Percentiles rank a stretch among this genome's conserved stretches.
These are phyloP conservation scores for Geranomyces variabilis DNA, from an alignment of 192 early-diverging fungal species.

Conservation along the genomic window DNA sequence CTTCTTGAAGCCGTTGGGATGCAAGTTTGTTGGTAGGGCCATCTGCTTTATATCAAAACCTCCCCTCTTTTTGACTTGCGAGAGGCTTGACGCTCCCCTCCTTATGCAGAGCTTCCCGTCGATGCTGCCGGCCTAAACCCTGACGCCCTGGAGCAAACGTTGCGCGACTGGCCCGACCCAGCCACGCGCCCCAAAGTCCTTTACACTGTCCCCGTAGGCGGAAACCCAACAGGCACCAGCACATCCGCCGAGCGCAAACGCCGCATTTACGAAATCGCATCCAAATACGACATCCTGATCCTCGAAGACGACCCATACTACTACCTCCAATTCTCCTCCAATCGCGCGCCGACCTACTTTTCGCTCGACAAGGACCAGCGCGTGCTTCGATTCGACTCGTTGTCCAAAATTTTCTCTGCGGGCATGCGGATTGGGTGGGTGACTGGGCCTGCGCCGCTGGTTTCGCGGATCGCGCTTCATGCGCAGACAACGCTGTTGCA, in stretches of 20 bases:
- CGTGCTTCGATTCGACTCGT: conserved; percentile 88
- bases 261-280: conserved; percentile 75
- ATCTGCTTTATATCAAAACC: not conserved
- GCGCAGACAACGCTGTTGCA: conserved; percentile 82
- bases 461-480: conserved; percentile 81
- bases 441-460: conserved; percentile 63
- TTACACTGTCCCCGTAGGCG: conserved; percentile 80
- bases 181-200: conserved; percentile 36
- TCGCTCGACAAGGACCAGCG: conserved; percentile 87
- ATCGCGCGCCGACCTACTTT: conserved; percentile 74
- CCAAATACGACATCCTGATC: conserved; percentile 78
- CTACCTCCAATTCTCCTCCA: conserved; percentile 72
- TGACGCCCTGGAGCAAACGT: conserved; percentile 32
- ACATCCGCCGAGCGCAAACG: conserved; percentile 77
- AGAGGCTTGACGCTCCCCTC: not conserved
- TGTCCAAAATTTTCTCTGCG: conserved; percentile 89
- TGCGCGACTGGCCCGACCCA: conserved; percentile 37
- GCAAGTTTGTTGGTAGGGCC: conserved; percentile 40
- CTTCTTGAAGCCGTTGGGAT: conserved; percentile 48
- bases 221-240: conserved; percentile 88
- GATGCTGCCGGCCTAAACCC: conserved; percentile 46
- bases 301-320: conserved; percentile 97
- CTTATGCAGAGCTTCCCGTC: conserved; percentile 32
- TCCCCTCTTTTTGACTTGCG: not conserved
- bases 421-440: conserved; percentile 86